phyloP scores from a whole-genome alignment of 345 rosid genomes.

The Heritiera littoralis region DNA sequence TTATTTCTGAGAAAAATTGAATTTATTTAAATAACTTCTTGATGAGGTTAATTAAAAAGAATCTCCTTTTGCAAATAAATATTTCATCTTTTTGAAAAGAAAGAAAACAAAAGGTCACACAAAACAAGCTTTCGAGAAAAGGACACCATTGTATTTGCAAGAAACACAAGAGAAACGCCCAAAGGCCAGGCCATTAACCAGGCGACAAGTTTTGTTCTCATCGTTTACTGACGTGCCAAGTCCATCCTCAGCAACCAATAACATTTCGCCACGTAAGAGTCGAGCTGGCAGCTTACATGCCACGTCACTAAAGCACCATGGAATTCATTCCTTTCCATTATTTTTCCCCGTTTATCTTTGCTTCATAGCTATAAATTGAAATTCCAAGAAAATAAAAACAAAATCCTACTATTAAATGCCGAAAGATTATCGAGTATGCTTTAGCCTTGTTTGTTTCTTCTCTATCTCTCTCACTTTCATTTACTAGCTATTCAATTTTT shows the following conservation, averaged over 20 bases:
- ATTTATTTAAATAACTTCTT: background rate
- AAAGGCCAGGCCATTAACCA: background rate
- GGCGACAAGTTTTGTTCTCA: slow-evolving; percentile 8
- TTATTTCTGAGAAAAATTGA: too few species aligned
- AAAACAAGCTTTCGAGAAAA: slow-evolving; percentile 6
- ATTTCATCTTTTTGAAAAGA: background rate
- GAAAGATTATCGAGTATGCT: slow-evolving; percentile 6
- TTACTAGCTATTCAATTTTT: background rate
- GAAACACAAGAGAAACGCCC: slow-evolving; percentile 13
- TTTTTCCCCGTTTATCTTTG: background rate
- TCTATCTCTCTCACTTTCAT: background rate
- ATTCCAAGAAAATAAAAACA: background rate
- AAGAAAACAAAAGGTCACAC: background rate
- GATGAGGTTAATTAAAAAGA: background rate
- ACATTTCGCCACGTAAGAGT: background rate
- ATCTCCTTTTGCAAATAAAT: background rate
- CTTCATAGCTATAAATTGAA: background rate
- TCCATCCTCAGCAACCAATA: background rate
- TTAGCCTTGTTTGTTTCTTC: background rate
- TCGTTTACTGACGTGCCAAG: slow-evolving; percentile 20
- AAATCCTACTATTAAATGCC: background rate
- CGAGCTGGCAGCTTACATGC: background rate
- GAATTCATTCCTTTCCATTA: background rate
- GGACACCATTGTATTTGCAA: background rate
- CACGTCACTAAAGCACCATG: slow-evolving; percentile 22